These are phyloP conservation scores for Colletotrichum tropicicola DNA, from an alignment of 2,329 filamentous ascomycete genomes.

Conservation along the genomic window DNA sequence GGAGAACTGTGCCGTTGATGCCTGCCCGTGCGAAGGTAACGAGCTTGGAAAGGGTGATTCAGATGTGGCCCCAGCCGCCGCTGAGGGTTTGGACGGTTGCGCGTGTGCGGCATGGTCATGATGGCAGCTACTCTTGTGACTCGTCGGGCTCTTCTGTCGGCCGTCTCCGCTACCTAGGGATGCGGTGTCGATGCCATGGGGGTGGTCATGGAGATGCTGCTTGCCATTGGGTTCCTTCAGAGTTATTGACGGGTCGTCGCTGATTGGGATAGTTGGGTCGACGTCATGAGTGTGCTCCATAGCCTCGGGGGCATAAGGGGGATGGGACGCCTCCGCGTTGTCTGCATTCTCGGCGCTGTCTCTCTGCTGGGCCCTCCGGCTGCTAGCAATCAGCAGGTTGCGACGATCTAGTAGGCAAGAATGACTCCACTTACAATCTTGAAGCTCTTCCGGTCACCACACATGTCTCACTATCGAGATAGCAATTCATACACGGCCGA, in stretches of 20 bases:
- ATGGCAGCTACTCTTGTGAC: not conserved
- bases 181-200: not conserved
- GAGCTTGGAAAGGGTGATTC: not conserved
- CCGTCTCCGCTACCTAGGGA: not conserved
- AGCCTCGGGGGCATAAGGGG: constrained; percentile 38
- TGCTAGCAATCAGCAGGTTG: constrained; percentile 20
- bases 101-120: not conserved
- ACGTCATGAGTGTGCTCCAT: constrained; percentile 35
- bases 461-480: constrained; percentile 56
- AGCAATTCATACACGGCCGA: constrained; percentile 61
- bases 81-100: not conserved
- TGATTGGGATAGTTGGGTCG: constrained; percentile 40
- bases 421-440: constrained; percentile 43
- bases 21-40: not conserved
- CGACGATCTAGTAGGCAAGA: not conserved
- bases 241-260: constrained; percentile 34
- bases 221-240: not conserved
- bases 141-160: not conserved
- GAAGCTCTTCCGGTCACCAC: constrained; percentile 50
- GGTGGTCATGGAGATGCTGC: not conserved
- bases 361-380: constrained; percentile 38
- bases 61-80: constrained; percentile 17
- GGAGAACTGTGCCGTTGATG: constrained; percentile 30
- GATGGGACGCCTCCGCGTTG: constrained; percentile 38
- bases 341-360: constrained; percentile 38